phyloP scores from a whole-genome alignment of 2,329 filamentous ascomycete genomes.

The Paraphoma sp. region DNA sequence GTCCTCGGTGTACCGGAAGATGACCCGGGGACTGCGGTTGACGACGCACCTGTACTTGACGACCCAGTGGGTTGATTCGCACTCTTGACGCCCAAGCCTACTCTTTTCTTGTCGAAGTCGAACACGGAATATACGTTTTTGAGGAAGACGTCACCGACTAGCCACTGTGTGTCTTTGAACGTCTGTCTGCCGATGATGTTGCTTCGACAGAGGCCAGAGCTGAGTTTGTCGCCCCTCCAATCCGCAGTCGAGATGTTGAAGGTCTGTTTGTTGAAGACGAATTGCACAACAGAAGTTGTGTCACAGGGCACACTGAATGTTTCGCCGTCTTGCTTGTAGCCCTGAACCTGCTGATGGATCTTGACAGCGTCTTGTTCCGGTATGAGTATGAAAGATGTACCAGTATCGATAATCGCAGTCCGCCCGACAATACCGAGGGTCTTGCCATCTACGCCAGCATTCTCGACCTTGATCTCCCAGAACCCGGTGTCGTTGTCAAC shows the following conservation, averaged over 20 bases:
- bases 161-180: constrained; percentile 69
- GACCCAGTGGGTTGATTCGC: constrained; percentile 3
- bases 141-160: constrained; percentile 84
- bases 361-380: constrained; percentile 70
- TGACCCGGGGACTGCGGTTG: neutral
- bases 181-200: constrained; percentile 77
- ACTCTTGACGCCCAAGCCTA: constrained; percentile 58
- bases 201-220: constrained; percentile 60
- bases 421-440: constrained; percentile 55
- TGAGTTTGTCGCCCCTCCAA: constrained; percentile 64
- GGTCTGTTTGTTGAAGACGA: constrained; percentile 71
- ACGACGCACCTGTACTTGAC: neutral
- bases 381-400: constrained; percentile 80
- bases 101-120: constrained; percentile 71
- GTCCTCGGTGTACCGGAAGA: neutral
- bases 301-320: constrained; percentile 78
- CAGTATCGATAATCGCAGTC: constrained; percentile 80
- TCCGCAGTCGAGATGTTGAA: constrained; percentile 74
- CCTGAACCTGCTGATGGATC: constrained; percentile 72
- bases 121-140: constrained; percentile 92
- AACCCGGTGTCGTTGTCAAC: constrained; percentile 59
- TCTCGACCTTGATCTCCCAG: constrained; percentile 77
- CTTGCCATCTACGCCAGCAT: constrained; percentile 67
- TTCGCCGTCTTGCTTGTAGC: constrained; percentile 62
- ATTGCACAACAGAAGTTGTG: constrained; percentile 64